Conservation (phyloP, 257 asterid genomes). For the Leptodermis oblonga region DNA sequence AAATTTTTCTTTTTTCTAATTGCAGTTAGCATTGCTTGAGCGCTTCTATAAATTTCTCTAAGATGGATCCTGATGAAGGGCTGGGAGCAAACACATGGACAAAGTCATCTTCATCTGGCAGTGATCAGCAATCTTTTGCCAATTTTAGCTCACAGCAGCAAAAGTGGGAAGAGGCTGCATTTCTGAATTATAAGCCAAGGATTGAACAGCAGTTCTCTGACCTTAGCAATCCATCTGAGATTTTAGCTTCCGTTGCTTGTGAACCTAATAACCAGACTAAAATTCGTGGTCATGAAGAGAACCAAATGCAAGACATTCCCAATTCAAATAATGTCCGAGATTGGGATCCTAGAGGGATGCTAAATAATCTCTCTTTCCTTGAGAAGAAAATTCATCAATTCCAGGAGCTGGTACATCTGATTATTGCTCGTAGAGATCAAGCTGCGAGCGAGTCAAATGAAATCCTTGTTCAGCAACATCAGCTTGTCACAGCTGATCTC, state of each 20-base stretch:
- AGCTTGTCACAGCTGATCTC: constrained; percentile 79
- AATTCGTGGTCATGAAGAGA: constrained; percentile 26
- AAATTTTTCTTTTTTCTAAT: background rate
- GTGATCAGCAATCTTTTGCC: constrained; percentile 31
- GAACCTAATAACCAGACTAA: constrained; percentile 22
- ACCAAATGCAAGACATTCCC: constrained; percentile 31
- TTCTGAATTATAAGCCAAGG: constrained; percentile 34
- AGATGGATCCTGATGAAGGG: constrained; percentile 64
- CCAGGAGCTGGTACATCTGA: constrained; percentile 64
- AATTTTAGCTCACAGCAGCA: constrained; percentile 37
- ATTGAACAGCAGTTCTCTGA: no score
- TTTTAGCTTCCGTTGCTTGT: constrained; percentile 16
- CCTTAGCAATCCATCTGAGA: constrained; percentile 34
- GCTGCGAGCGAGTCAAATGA: constrained; percentile 42
- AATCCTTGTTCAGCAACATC: constrained; percentile 66
- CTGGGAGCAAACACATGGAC: constrained; percentile 44
- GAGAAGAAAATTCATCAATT: constrained; percentile 85
- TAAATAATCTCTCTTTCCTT: constrained; percentile 66
- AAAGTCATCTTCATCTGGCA: constrained; percentile 41
- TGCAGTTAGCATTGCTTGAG: constrained; percentile 25
- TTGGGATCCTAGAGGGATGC: constrained; percentile 69
- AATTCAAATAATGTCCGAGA: constrained; percentile 35
- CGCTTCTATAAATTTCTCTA: constrained; percentile 19
- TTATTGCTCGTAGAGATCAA: constrained; percentile 46
- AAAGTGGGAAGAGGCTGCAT: constrained; percentile 45